Conservation (phyloP, 2,329 filamentous ascomycete genomes). For the Neofusicoccum cordaticola region DNA sequence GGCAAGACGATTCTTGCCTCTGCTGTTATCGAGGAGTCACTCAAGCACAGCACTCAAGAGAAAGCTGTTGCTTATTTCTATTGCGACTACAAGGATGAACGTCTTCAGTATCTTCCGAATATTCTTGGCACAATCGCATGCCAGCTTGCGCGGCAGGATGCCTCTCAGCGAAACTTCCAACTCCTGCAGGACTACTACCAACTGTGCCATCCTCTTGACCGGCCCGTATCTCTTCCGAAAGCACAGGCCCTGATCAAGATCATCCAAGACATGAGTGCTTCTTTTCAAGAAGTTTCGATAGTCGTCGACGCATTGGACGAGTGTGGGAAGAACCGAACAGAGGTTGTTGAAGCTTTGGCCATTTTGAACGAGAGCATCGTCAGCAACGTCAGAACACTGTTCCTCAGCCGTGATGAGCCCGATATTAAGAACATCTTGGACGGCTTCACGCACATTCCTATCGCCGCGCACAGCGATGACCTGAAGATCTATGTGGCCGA, state of each 20-base stretch:
- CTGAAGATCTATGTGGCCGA: neutral
- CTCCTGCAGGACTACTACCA: slow-evolving; percentile 20
- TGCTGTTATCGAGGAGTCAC: neutral
- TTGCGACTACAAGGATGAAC: slow-evolving; percentile 31
- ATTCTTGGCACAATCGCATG: slow-evolving; percentile 28
- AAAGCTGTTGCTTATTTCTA: slow-evolving; percentile 26
- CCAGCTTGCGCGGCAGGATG: slow-evolving; percentile 29
- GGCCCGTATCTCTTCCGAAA: neutral
- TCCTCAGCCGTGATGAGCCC: neutral
- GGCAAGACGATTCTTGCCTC: neutral
- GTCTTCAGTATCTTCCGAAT: slow-evolving; percentile 21
- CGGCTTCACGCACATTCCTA: neutral
- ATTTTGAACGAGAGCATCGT: neutral
- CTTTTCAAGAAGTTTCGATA: slow-evolving; percentile 22
- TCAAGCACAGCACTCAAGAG: neutral
- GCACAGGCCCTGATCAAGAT: slow-evolving; percentile 9
- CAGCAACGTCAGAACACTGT: neutral
- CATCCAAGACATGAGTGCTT: slow-evolving; percentile 18
- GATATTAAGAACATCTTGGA: neutral
- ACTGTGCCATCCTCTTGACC: neutral
- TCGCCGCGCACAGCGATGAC: neutral
- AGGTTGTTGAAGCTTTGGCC: slow-evolving; percentile 14
- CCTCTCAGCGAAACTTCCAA: slow-evolving; percentile 23
- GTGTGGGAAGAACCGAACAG: slow-evolving; percentile 18
- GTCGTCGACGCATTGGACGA: slow-evolving; percentile 32